Base-by-base conservation (phyloP, 169 alveolate species). In the Cryptosporidium tyzzeri region DNA sequence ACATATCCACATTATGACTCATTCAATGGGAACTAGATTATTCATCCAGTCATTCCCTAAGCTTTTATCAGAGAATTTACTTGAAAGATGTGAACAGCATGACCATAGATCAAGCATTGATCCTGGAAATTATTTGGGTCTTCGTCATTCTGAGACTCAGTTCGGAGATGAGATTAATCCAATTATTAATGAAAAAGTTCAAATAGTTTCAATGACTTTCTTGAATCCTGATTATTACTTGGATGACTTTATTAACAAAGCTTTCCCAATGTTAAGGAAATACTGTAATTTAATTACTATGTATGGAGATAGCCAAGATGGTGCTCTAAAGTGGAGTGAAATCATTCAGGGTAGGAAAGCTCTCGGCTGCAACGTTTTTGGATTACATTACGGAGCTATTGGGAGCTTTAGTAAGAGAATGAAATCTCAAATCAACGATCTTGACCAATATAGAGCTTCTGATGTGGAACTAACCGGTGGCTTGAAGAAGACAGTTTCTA, bases 291-390 rank as follows among this genome's bases (percentile, higher is more conserved):
- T 93, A 70, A 95, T 95, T 51, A 95, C 95, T 12, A 94, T 95
- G 96, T 95, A 95, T 85, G 97, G 92, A 50, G 96, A 95, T 69
- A 95, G 95, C 45, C 85, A 95, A 41, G 97, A 95, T 41, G 92
- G 92, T 29, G 94, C 94, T 53, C 87, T 92, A 44, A 92, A 84
- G 61, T 92, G 94, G 94, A 92, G 93, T 29, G 94, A 92, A 41
- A 92, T 92, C 41, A 89, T 92, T 44, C 92, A 92, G 51, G 94
- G 94, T 10, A 92, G 92, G 1, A 92, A 92, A 61, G 85, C 94
- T 7, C 50, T 92, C 71, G 94, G 94, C 10, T 89, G 91, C 65
- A 92, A 92, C 73, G 86, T 92, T 1, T 92, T 92, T 61, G 94
- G 91, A 51, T 41, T 92, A 31, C 92, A 92, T 48, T 62, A 80